Base-by-base conservation (phyloP, 352 stramenopile species). In the Pythium coloratum region DNA sequence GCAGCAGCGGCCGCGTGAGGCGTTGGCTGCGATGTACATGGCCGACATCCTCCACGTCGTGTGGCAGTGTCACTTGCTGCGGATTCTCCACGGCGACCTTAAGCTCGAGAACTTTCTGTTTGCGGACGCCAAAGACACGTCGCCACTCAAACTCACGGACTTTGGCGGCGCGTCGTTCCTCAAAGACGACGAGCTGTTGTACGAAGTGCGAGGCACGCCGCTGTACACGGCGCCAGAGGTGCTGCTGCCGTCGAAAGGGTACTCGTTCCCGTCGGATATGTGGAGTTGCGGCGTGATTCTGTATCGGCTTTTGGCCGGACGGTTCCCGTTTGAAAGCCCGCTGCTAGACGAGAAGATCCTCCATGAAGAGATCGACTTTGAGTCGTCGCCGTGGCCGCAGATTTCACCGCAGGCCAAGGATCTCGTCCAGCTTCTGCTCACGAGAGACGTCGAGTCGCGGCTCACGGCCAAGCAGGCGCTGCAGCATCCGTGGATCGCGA, bases 81-180 rank as follows among this genome's bases (percentile, higher is more conserved):
- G 70, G 7, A 93, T 93, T 64, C 62, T 93, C 18, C 84, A 91
- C 55, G 70, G 82, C 64, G 84, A 93, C 50, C 70, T 93, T 36
- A 93, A 93, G 61, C 82, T 93, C 38, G 84, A 91, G 66, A 93
- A 93, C 67, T 93, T 93, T 32, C 51, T 93, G 24, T 91, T 91
- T 61, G 84, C 82, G 8, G 84, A 91, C 59, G 50, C 47, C 3
- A 76, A 80, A 20, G 72, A 85, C 9, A 75, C 76, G 24, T 91
- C 82, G 50, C 82, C 84, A 14, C 76, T 93, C 51, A 93, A 93
- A 62, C 69, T 93, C 26, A 93, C 82, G 12, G 84, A 93, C 69
- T 93, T 93, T 69, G 84, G 84, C 40, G 82, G 84, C 47, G 82
- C 84, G 14, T 72, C 78, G 9, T 93, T 91, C 55, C 53, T 92